Base-by-base conservation (phyloP, 2,329 filamentous ascomycete genomes). In the Knufia petricola region DNA sequence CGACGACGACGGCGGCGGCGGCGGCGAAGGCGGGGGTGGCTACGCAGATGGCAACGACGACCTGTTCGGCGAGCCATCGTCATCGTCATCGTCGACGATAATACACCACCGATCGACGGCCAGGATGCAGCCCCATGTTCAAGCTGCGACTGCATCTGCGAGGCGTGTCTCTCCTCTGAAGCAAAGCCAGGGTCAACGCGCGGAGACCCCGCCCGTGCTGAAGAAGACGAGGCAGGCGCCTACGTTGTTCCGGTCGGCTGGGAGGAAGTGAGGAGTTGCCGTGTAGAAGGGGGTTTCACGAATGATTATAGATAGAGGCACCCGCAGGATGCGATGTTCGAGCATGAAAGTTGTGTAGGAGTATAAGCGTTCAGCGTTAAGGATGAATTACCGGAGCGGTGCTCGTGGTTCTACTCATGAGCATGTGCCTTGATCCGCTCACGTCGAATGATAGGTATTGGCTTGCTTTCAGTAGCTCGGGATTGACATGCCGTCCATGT, bases 21-120 rank as follows among this genome's bases (percentile, higher is more conserved):
- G 44, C 19, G 30, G 36, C 12, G 49, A 52, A n/a, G 50, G 53
- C 12, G 42, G 43, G 3, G 50, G 52, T n/a, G 43, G 49, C 17
- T 39, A 13, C 13, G 20, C 41, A 2, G 30, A 13, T 7, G 36
- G 20, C 7, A 40, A 47, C 19, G 30, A 40, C 12, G 49, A 52
- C 19, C 21, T 46, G n/a, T 46, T 46, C 19, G 32, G 30, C n/a
- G 30, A n/a, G n/a, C n/a, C n/a, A n/a, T n/a, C n/a, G n/a, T n/a
- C n/a, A n/a, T n/a, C n/a, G n/a, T n/a, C n/a, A n/a, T n/a, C n/a
- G n/a, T n/a, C n/a, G n/a, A n/a, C n/a, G n/a, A n/a, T n/a, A n/a
- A n/a, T n/a, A n/a, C n/a, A n/a, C n/a, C n/a, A n/a, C n/a, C n/a
- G 8, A 20, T 15, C 30, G 15, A 34, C 3, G 13, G 23, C 30